Evolutionary conservation across 106 monocot species (phyloP), one percentile per base, ranked within the genome.

Genomic region (Agapanthus africanus): DNA sequence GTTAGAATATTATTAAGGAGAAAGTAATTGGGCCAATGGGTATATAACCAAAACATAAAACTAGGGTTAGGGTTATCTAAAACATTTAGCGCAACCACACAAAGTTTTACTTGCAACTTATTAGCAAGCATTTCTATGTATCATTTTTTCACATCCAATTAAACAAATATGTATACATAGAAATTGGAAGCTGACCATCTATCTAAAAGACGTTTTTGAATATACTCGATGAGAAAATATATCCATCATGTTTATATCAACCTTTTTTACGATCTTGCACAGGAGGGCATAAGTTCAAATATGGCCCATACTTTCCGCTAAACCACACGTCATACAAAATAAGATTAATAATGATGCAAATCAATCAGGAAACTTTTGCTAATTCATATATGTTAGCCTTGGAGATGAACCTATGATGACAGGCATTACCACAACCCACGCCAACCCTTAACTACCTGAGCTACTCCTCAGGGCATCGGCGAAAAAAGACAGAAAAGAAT

Each of bases 321-420:
- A 56, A 56, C 14, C 30, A 0, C 30, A 51, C 21, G 11, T 59
- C 2, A 32, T 23, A 19, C 35, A 35, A 61, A 61, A 61, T 18
- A 9, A 56, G 1, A 28, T 11, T 28, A 0, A 18, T 35, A 34
- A 61, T 18, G 6, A 35, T 35, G 19, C 8, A 34, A 4, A 19
- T 56, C 15, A 35, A 35, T 52, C 52, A 63, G 63, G 10, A 37
- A 35, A 65, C 39, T 65, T n/a, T n/a, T n/a, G n/a, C n/a, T n/a
- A n/a, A n/a, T n/a, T n/a, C n/a, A n/a, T n/a, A n/a, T n/a, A n/a
- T n/a, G n/a, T n/a, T n/a, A n/a, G n/a, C n/a, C n/a, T n/a, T n/a
- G n/a, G n/a, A n/a, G n/a, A n/a, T n/a, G n/a, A n/a, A n/a, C n/a
- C n/a, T n/a, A n/a, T n/a, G n/a, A n/a, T n/a, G n/a, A n/a, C n/a